A percentile compares a stretch with the other conserved stretches of the same genome.
Evolutionary conservation across 345 rosid genomes (phyloP).

Genomic region (Corymbia maculata): DNA sequence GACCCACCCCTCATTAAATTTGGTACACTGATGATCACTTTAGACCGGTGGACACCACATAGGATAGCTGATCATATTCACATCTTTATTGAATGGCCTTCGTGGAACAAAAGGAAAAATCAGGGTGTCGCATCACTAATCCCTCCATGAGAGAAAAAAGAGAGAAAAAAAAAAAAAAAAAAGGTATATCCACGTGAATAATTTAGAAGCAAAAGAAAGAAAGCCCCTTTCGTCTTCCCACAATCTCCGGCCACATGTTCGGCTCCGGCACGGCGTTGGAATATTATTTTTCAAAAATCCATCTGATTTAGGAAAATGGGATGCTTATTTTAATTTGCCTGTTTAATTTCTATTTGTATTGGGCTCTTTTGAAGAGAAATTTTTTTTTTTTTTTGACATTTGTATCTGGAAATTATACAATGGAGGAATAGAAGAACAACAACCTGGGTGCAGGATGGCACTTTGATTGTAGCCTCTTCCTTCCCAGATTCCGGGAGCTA

Average conservation of each 20-base stretch:
- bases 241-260: background rate
- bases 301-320: background rate
- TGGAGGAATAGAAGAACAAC: background rate
- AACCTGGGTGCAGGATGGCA: background rate
- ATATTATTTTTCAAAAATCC: background rate
- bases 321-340: background rate
- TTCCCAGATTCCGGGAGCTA: background rate
- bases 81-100: background rate
- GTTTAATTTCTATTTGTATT: background rate
- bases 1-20: background rate
- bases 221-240: background rate
- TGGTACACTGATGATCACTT: background rate
- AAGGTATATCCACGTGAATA: background rate
- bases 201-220: background rate
- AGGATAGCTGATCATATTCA: background rate
- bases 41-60: background rate
- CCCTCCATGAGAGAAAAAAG: background rate
- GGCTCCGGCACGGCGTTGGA: background rate
- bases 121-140: background rate
- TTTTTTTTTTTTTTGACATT: background rate
- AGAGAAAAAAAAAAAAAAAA: background rate
- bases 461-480: background rate
- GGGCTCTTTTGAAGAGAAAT: background rate
- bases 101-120: background rate
- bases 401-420: background rate